Evolutionary conservation across 495 filamentous ascomycete species (phyloP).

Genomic region (Neurospora sp.): DNA sequence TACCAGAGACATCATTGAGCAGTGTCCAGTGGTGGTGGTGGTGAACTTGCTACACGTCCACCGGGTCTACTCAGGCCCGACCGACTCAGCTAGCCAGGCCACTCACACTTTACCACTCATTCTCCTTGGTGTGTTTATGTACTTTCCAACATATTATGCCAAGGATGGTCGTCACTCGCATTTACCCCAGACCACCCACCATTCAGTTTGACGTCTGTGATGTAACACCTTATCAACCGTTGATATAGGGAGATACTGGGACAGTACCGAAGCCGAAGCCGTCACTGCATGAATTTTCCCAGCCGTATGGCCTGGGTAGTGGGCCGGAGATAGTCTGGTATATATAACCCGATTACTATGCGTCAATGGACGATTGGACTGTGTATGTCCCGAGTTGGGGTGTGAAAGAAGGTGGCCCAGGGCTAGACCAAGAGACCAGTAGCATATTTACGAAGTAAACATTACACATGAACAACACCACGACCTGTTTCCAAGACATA

Average conservation of each 20-base stretch:
- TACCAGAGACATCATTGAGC: background rate
- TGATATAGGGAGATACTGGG: background rate
- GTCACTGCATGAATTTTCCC: background rate
- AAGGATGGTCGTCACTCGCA: background rate
- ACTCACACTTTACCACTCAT: background rate
- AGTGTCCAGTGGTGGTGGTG: background rate
- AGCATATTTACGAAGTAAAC: background rate
- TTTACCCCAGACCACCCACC: background rate
- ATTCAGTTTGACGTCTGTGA: background rate
- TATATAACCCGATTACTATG: background rate
- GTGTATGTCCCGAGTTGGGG: background rate
- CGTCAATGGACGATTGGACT: background rate
- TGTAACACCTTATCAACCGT: background rate
- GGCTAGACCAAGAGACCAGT: background rate
- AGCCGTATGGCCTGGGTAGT: background rate
- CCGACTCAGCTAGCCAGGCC: background rate
- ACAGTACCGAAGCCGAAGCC: background rate
- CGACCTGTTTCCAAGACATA: background rate
- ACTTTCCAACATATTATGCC: no score
- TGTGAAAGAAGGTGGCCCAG: background rate
- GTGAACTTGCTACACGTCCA: background rate
- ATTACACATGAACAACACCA: background rate
- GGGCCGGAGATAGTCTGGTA: background rate
- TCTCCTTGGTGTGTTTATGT: background rate
- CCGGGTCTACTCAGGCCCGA: background rate